Base-by-base conservation (phyloP, 2,329 filamentous ascomycete species). In the Fusarium hainanense region DNA sequence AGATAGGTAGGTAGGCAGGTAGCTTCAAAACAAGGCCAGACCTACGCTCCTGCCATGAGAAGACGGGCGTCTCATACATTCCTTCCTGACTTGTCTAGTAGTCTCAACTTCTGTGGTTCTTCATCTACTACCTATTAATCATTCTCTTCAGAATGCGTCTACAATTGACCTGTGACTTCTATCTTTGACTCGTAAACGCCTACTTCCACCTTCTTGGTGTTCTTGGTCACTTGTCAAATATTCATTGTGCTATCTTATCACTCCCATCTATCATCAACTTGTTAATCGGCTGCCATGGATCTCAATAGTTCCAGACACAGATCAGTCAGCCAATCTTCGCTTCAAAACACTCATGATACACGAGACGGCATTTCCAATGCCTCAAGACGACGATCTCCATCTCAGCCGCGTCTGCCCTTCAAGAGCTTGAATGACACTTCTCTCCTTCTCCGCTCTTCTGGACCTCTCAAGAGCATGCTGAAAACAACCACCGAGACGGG, bases 401-500 rank as follows among this genome's bases (percentile, higher is more conserved):
- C 78, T 32, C 71, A 66, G 6, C 71, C 79, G 34, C 78, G 74
- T 66, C 80, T 80, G 37, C 82, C 84, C 7, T 77, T 85, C 32
- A 80, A 81, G 59, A 81, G 79, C 69, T 78, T 84, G 61, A 81
- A 82, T 51, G 81, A 84, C 58, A 83, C 83, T 58, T 74, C 78
- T 30, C 75, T 76, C 28, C 77, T 85, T 52, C 79, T 85, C 16
- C 80, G 78, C 47, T 85, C 81, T 2, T 85, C 87, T 1, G 86
- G 84, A 7, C 85, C 85, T 3, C 78, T 90, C n/a, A 85, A 89
- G 70, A 85, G 87, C 75, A 90, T 90, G 88, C 80, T 90, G 62
- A 90, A 87, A 78, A 90, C 85, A 6, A 89, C 87, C 2, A 90
- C 88, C 1, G 89, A 90, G 74, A 89, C 88, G 11, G 88, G 88